Evolutionary conservation across 1,139 yeast genomes (phyloP).

Genomic region (Martiniozyma asiatica): DNA sequence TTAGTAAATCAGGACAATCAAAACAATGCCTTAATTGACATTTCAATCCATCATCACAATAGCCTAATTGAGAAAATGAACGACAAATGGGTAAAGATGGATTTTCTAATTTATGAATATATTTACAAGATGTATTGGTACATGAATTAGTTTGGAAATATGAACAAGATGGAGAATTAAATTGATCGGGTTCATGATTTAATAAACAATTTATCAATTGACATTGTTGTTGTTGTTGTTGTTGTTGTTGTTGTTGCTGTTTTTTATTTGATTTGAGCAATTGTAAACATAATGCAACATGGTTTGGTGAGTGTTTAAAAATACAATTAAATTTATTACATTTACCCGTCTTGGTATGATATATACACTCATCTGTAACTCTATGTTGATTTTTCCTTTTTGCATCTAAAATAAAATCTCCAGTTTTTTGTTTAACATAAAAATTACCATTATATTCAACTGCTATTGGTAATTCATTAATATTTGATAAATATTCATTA

Average conservation of each 20-base stretch:
- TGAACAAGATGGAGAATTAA: conserved; percentile 56
- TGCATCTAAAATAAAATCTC: conserved; percentile 11
- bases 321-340: conserved; percentile 27
- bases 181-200: conserved; percentile 47
- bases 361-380: conserved; percentile 4
- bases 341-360: conserved; percentile 25
- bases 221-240: conserved; percentile 38
- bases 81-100: conserved; percentile 37
- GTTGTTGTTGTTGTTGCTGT: too few species aligned
- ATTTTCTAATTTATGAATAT: conserved; percentile 35
- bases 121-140: conserved; percentile 42
- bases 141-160: conserved; percentile 43
- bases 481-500: conserved; percentile 8
- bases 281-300: conserved; percentile 44
- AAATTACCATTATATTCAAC: conserved; percentile 9
- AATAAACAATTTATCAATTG: conserved; percentile 36
- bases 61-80: conserved; percentile 57
- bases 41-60: conserved; percentile 47
- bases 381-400: not conserved
- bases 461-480: conserved; percentile 12
- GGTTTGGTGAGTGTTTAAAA: conserved; percentile 40
- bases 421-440: conserved; percentile 16
- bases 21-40: conserved; percentile 49
- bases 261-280: too few species aligned
- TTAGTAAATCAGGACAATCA: conserved; percentile 65